phyloP scores from a whole-genome alignment of 1,284 basidiomycete genomes.

The Cutaneotrichosporon sp. region DNA sequence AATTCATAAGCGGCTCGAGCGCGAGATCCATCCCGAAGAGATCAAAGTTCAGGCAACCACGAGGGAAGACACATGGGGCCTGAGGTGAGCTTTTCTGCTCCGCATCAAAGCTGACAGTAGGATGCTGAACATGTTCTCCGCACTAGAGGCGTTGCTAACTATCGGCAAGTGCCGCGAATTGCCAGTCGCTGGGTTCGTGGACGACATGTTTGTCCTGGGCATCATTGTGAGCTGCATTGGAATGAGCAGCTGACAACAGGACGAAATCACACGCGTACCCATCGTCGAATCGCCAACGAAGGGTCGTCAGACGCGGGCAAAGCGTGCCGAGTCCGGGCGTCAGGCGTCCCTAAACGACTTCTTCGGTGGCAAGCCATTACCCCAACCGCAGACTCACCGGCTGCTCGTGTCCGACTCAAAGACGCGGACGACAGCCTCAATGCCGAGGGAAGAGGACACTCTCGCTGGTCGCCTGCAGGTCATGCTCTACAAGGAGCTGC shows the following conservation, averaged over 20 bases:
- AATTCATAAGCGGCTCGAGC: conserved; percentile 80
- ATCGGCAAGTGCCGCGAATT: conserved; percentile 65
- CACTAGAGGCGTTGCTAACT: conserved; percentile 58
- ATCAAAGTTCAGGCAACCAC: conserved; percentile 58
- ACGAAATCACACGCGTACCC: conserved; percentile 57
- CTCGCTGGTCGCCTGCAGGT: conserved; percentile 70
- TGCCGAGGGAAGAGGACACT: conserved; percentile 67
- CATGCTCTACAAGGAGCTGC: conserved; percentile 76
- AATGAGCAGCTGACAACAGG: conserved; percentile 50
- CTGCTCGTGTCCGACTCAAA: conserved; percentile 73
- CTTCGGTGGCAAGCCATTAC: conserved; percentile 34
- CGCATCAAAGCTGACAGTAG: conserved; percentile 46
- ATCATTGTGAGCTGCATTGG: conserved; percentile 60
- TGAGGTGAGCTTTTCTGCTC: conserved; percentile 57
- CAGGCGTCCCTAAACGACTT: conserved; percentile 23
- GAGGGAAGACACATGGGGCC: conserved; percentile 69
- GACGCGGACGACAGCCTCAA: conserved; percentile 60
- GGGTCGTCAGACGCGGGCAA: conserved; percentile 5
- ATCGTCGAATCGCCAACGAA: conserved; percentile 17
- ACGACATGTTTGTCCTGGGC: conserved; percentile 62
- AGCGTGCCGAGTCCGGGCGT: conserved; percentile 5
- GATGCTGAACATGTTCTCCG: conserved; percentile 64
- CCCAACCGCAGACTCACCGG: conserved; percentile 31
- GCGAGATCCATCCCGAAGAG: conserved; percentile 66
- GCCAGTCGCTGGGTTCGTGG: conserved; percentile 67